Conservation (phyloP, 805 yeast genomes). For the Pichia cephalocereana region DNA sequence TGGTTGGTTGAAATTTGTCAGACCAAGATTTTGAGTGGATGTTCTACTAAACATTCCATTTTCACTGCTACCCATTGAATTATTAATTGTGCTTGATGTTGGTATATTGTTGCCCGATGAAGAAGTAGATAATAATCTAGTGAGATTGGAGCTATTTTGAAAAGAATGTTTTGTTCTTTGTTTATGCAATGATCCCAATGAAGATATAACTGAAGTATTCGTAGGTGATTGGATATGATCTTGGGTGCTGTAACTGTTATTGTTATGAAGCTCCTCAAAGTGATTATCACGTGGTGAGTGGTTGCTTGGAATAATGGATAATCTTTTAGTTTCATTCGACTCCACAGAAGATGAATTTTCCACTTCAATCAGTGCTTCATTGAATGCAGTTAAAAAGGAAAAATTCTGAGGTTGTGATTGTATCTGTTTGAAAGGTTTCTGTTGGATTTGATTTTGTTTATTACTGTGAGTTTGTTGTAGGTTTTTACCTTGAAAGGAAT, state of each 20-base stretch:
- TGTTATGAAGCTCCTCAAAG: slow-evolving; percentile 9
- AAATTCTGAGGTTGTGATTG: slow-evolving; percentile 1
- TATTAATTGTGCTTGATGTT: neutral
- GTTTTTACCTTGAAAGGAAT: neutral
- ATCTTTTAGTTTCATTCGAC: neutral
- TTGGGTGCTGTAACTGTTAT: neutral
- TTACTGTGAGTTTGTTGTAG: neutral
- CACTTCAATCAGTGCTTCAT: slow-evolving; percentile 26
- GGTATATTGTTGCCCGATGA: slow-evolving; percentile 4
- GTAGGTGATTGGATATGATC: slow-evolving; percentile 9
- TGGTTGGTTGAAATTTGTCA: neutral
- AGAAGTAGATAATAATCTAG: slow-evolving; percentile 10
- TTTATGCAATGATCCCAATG: slow-evolving; percentile 12
- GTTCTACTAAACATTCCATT: neutral
- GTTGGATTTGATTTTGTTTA: neutral
- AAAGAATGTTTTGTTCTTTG: slow-evolving; percentile 14
- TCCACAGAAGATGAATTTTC: slow-evolving; percentile 9
- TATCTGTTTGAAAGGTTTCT: neutral
- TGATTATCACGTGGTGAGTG: slow-evolving; percentile 2
- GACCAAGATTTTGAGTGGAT: neutral
- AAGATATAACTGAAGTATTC: slow-evolving; percentile 14
- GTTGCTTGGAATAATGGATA: neutral
- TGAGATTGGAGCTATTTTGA: slow-evolving; percentile 14
- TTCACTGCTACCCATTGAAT: neutral
- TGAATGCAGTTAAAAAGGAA: slow-evolving; percentile 27